Evolutionary conservation across 768 basidiomycete genomes (phyloP).

Genomic region (Pluteus cervinus): DNA sequence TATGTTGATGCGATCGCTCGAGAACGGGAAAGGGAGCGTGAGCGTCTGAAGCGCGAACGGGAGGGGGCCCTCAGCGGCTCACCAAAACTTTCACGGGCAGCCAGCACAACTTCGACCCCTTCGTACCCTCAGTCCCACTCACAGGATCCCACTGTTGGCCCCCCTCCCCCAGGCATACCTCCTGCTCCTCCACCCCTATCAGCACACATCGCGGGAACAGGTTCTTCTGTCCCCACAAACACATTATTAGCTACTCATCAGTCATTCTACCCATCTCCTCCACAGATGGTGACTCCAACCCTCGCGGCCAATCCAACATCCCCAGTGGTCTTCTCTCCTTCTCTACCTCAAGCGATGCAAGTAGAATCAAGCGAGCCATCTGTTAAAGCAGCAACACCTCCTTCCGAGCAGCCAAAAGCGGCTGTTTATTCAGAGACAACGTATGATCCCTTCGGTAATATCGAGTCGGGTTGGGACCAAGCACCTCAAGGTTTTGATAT

Average conservation of each 20-base stretch:
- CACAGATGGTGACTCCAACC: constrained; percentile 43
- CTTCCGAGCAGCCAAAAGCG: constrained; percentile 7
- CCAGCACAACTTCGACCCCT: constrained; percentile 14
- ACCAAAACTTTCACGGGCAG: constrained; percentile 25
- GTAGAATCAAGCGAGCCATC: constrained; percentile 12
- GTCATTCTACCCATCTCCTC: constrained; percentile 63
- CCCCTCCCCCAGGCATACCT: constrained; percentile 1
- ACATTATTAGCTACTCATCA: constrained; percentile 22
- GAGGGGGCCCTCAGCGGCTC: constrained; percentile 36
- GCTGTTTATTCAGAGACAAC: constrained; percentile 16
- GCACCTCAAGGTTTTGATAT: constrained; percentile 31
- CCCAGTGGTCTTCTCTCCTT: constrained; percentile 10
- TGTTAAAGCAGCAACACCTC: constrained; percentile 10
- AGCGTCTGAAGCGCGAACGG: constrained; percentile 62
- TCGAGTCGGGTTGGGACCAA: constrained; percentile 35
- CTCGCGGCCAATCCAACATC: constrained; percentile 21
- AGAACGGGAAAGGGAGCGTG: constrained; percentile 74
- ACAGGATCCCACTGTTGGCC: constrained; percentile 4
- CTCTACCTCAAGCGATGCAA: constrained; percentile 6
- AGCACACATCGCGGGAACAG: constrained; percentile 12
- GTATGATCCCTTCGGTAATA: constrained; percentile 39
- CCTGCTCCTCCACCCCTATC: constrained; percentile 10
- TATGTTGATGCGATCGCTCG: constrained; percentile 74
- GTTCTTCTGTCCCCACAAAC: constrained; percentile 10
- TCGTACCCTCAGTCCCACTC: constrained; percentile 5